Percentiles rank a stretch among this genome's conserved stretches.
Conservation (phyloP, 2,329 filamentous ascomycete species). For the Akanthomyces uredinophilus region DNA sequence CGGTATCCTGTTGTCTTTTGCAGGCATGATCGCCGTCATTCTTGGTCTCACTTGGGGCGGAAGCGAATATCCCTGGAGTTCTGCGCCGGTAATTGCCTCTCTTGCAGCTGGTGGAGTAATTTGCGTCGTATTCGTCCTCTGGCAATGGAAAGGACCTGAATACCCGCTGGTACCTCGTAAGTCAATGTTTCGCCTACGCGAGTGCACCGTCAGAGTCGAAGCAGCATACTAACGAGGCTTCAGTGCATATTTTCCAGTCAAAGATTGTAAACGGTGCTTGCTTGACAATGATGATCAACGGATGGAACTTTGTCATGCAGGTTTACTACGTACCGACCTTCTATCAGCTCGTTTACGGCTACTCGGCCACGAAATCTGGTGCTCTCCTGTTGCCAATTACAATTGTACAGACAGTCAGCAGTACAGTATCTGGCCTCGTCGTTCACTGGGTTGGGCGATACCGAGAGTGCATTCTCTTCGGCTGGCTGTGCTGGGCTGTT, state of each 20-base stretch:
- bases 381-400: slow-evolving; percentile 39
- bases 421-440: slow-evolving; percentile 46
- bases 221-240: slow-evolving; percentile 20
- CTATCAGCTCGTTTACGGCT: slow-evolving; percentile 42
- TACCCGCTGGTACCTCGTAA: slow-evolving; percentile 43
- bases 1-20: slow-evolving; percentile 42
- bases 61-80: slow-evolving; percentile 51
- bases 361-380: slow-evolving; percentile 36
- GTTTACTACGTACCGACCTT: slow-evolving; percentile 44
- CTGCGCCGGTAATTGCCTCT: slow-evolving; percentile 48
- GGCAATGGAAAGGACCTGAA: slow-evolving; percentile 45
- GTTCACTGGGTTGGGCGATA: slow-evolving; percentile 50
- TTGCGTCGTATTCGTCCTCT: slow-evolving; percentile 46
- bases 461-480: slow-evolving; percentile 48
- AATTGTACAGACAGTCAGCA: slow-evolving; percentile 41
- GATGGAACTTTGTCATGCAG: slow-evolving; percentile 56
- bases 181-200: slow-evolving; percentile 12
- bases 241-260: slow-evolving; percentile 48
- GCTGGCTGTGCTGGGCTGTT: slow-evolving; percentile 47
- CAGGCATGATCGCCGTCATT: slow-evolving; percentile 41
- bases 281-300: slow-evolving; percentile 53
- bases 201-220: neutral
- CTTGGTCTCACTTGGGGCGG: slow-evolving; percentile 56
- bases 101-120: slow-evolving; percentile 44
- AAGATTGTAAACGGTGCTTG: slow-evolving; percentile 50